Conservation (phyloP, 2,329 filamentous ascomycete genomes). For the Beauveria brongniartii region DNA sequence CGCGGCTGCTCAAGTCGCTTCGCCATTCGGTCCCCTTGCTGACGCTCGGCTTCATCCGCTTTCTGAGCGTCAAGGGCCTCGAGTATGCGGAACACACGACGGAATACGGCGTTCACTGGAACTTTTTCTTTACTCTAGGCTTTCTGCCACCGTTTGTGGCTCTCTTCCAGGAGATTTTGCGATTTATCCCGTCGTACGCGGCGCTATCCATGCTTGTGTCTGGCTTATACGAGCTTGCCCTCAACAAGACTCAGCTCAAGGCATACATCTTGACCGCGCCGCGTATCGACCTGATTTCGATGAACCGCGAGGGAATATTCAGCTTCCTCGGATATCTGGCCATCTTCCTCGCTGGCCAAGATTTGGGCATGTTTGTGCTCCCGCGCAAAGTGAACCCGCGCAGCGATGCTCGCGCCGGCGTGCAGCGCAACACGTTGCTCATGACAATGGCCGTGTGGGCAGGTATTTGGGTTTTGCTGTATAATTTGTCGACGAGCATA, state of each 20-base stretch:
- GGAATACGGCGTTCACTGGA: conserved; percentile 98
- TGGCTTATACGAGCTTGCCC: conserved; percentile 61
- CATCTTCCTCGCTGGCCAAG: conserved; percentile 87
- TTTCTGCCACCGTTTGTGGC: conserved; percentile 85
- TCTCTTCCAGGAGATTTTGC: conserved; percentile 65
- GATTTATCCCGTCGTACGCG: conserved; percentile 67
- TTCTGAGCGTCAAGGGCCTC: conserved; percentile 84
- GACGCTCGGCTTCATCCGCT: conserved; percentile 67
- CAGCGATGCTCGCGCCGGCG: conserved; percentile 32
- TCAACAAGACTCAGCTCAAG: conserved; percentile 73
- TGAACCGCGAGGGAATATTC: conserved; percentile 93
- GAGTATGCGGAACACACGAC: conserved; percentile 97
- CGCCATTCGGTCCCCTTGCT: conserved; percentile 80
- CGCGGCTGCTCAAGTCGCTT: conserved; percentile 57
- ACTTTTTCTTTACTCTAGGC: conserved; percentile 96
- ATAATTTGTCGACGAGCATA: conserved; percentile 60
- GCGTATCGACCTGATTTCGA: conserved; percentile 68
- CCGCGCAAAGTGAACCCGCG: conserved; percentile 45
- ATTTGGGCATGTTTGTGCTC: conserved; percentile 71
- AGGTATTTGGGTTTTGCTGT: conserved; percentile 60
- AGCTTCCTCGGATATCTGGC: conserved; percentile 90
- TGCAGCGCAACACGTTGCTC: conserved; percentile 51
- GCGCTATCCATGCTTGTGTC: conserved; percentile 62
- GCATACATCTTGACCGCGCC: conserved; percentile 76
- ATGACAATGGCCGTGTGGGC: conserved; percentile 58